Conservation (phyloP, 1,284 basidiomycete genomes). For the Blastosporella zonata region DNA sequence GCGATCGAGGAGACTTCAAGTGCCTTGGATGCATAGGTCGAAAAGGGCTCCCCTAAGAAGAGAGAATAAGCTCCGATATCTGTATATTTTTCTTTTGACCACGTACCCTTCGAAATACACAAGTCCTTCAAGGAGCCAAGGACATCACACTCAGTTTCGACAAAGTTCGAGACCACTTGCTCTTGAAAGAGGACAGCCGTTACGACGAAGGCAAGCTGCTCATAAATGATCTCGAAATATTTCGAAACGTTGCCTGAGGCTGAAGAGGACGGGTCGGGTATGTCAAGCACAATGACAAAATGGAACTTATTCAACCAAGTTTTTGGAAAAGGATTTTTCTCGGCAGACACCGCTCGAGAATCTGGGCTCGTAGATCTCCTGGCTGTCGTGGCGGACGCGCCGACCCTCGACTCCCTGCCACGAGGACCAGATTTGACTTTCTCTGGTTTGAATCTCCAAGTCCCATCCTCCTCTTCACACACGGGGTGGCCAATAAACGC, state of each 20-base stretch:
- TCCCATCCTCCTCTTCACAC: conserved; percentile 70
- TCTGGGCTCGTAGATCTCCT: conserved; percentile 30
- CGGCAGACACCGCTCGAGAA: conserved; percentile 30
- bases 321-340: conserved; percentile 27
- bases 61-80: neutral
- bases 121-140: conserved; percentile 71
- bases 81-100: neutral
- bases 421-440: conserved; percentile 46
- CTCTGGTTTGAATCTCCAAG: conserved; percentile 69
- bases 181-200: conserved; percentile 88
- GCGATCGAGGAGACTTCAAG: conserved; percentile 71
- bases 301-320: conserved; percentile 82
- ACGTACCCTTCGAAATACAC: conserved; percentile 55
- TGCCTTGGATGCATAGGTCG: conserved; percentile 54
- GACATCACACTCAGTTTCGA: conserved; percentile 72
- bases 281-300: conserved; percentile 83
- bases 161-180: conserved; percentile 80
- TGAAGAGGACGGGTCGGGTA: conserved; percentile 84
- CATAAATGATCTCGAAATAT: conserved; percentile 83
- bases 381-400: conserved; percentile 30
- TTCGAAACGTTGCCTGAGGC: conserved; percentile 70
- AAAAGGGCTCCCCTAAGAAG: conserved; percentile 51
- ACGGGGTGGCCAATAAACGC: conserved; percentile 96
- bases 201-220: conserved; percentile 83
- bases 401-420: conserved; percentile 52